Evolutionary conservation across 495 filamentous ascomycete species (phyloP).

Genomic region (Delitschia confertaspora): DNA sequence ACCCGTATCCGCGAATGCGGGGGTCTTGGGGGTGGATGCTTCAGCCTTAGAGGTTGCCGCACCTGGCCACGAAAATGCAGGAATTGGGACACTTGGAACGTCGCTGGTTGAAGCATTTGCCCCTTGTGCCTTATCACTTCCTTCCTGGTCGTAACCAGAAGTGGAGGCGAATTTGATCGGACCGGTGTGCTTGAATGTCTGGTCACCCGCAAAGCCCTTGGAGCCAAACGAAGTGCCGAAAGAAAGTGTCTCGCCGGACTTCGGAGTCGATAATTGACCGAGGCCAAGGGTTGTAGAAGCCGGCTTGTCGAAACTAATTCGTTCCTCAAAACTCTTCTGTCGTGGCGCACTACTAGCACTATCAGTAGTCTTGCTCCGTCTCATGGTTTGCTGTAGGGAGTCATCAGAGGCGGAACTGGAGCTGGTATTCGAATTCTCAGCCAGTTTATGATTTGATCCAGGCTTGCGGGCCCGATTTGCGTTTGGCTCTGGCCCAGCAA

Average conservation of each 20-base stretch:
- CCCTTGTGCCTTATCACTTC: background rate
- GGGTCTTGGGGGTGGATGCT: too few relatives aligned
- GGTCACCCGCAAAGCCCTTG: slow-evolving; percentile 8
- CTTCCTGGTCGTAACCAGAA: slow-evolving; percentile 4
- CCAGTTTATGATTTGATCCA: slow-evolving; percentile 6
- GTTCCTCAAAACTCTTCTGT: background rate
- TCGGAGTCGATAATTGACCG: slow-evolving; percentile 1
- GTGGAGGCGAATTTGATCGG: slow-evolving; percentile 18
- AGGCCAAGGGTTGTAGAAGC: background rate
- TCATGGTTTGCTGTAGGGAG: slow-evolving; percentile 13
- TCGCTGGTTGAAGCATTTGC: background rate
- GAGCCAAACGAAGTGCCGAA: too few relatives aligned
- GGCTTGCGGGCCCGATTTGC: too few relatives aligned
- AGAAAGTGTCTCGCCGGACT: too few relatives aligned
- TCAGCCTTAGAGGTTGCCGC: too few relatives aligned
- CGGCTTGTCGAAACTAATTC: background rate
- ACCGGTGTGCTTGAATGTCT: slow-evolving; percentile 15
- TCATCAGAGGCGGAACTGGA: slow-evolving; percentile 14
- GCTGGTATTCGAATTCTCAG: background rate
- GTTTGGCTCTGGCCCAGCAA: too few relatives aligned
- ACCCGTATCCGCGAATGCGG: too few relatives aligned
- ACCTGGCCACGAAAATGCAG: too few relatives aligned
- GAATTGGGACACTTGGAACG: too few relatives aligned
- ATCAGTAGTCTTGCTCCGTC: slow-evolving; percentile 5
- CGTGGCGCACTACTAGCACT: slow-evolving; percentile 2